Base-by-base conservation (phyloP, 2,329 filamentous ascomycete genomes). In the Aspergillus amoenus region DNA sequence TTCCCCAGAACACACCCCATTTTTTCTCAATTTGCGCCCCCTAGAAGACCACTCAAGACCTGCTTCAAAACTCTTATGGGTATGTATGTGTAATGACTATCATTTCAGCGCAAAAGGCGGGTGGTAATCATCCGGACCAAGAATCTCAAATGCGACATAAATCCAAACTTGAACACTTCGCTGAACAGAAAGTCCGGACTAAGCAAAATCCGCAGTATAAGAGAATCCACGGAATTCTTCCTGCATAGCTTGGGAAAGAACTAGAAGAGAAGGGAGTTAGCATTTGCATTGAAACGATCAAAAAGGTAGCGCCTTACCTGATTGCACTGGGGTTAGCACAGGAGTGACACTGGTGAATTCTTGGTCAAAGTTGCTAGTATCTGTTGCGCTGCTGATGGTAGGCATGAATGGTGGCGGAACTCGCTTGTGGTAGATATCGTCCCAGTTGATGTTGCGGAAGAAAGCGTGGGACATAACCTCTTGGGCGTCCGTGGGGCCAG, bases 181-280 rank as follows among this genome's bases (percentile, higher is more conserved):
- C 42, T 53, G 55, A 15, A 27, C 44, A 21, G 39, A 43, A 51
- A 30, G 17, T 34, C 17, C 13, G 41, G 48, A 67, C 81, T 75
- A 93, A 61, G 89, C 88, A 78, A 95, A 95, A 75, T 96, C 92
- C 59, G 91, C 90, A 52, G 91, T 94, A 78, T 99, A 99, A 24
- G 93, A 97, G 81, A 99, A 99, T 64, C 94, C 94, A 58, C 94
- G 87, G 88, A 99, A 99, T 75, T 99, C 93, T 80, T 99, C 94
- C 79, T 99, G 94, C 93, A 97, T 97, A 43, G 92, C 91, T 81
- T 97, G 94, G 27, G 93, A 96, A 62, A 99, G 84, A 44, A 99
- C 94, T 96, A 65, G 43, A 60, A 46, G 56, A 24, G 48, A 56
- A 9, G 52, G 58, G 18, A 57, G 58, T 60, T 61, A 61, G 60